Evolutionary conservation across 305 asterid genomes (phyloP).

Genomic region (Stenogyne calaminthoides): DNA sequence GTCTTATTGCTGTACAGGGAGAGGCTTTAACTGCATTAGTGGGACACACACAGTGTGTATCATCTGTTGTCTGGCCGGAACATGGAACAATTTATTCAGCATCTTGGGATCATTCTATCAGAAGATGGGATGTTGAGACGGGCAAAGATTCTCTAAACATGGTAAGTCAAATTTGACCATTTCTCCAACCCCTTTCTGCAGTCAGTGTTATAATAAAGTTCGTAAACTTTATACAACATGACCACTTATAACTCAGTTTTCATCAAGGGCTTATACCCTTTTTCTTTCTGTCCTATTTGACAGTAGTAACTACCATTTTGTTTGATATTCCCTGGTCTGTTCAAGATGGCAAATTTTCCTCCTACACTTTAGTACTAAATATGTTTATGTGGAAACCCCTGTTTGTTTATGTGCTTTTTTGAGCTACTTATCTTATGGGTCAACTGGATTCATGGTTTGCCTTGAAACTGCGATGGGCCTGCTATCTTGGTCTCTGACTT

Average conservation of each 20-base stretch:
- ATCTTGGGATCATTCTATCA: conserved; percentile 94
- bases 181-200: neutral
- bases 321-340: neutral
- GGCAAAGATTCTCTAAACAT: conserved; percentile 68
- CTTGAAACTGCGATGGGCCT: conserved; percentile 1
- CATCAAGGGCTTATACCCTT: neutral
- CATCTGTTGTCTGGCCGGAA: conserved; percentile 86
- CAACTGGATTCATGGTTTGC: conserved; percentile 7
- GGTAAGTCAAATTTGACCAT: conserved; percentile 43
- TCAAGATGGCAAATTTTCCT: neutral
- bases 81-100: conserved; percentile 70
- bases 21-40: conserved; percentile 73
- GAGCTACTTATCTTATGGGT: neutral
- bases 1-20: conserved; percentile 53
- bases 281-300: neutral
- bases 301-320: neutral
- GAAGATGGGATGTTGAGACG: conserved; percentile 93
- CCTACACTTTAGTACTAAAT: neutral
- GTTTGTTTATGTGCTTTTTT: too few relatives aligned
- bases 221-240: conserved; percentile 4
- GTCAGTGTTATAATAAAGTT: neutral
- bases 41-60: conserved; percentile 90
- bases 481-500: conserved; percentile 14
- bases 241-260: conserved; percentile 4
- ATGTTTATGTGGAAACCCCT: neutral